Percentiles rank a stretch among this genome's conserved stretches.
Conservation (phyloP, 352 stramenopile genomes). For the Saprolegnia parasitica region DNA sequence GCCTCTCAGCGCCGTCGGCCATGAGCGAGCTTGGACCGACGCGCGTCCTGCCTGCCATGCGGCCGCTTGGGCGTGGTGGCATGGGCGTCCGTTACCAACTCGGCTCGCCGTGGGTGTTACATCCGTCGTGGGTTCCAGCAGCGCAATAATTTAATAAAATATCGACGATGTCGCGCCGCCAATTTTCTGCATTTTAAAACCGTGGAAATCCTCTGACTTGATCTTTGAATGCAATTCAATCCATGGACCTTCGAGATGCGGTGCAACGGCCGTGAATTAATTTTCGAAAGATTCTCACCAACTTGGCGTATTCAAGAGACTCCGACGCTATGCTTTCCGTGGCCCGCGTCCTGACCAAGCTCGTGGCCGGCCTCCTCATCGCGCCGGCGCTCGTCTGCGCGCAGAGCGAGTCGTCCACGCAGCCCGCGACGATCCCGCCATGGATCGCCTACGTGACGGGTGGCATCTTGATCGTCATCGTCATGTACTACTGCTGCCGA, state of each 20-base stretch:
- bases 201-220: background rate
- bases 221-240: background rate
- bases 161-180: too few species aligned
- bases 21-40: too few species aligned
- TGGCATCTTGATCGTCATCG: conserved; percentile 78
- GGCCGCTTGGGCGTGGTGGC: too few species aligned
- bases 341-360: background rate
- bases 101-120: background rate
- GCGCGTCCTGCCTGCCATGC: too few species aligned
- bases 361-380: background rate
- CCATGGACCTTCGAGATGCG: background rate
- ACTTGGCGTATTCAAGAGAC: background rate
- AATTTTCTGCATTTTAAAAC: background rate
- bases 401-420: background rate
- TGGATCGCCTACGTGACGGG: conserved; percentile 84
- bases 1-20: too few species aligned
- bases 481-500: conserved; percentile 86
- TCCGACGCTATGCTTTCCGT: background rate
- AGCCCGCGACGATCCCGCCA: conserved; percentile 39
- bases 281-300: too few species aligned
- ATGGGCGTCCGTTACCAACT: background rate
- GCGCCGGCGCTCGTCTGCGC: background rate
- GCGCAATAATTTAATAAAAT: too few species aligned
- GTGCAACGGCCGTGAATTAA: background rate
- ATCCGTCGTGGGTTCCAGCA: too few species aligned